phyloP scores from a whole-genome alignment of 495 filamentous ascomycete genomes.

The Saxophila tyrrhenica region DNA sequence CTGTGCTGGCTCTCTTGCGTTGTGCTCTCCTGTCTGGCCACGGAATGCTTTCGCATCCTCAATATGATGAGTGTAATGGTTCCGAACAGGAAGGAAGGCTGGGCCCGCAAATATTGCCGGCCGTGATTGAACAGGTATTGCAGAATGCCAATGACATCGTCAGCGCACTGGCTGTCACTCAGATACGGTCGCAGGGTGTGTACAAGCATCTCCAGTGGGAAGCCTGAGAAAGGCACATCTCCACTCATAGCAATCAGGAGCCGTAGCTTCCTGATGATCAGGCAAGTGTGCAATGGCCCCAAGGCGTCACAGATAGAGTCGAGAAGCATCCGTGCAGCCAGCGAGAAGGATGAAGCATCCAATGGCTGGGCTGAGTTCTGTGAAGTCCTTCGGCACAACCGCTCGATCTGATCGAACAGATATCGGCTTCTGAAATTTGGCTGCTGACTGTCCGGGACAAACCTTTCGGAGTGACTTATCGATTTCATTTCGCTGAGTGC shows the following conservation, averaged over 20 bases:
- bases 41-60: constrained; percentile 60
- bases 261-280: constrained; percentile 74
- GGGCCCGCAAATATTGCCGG: constrained; percentile 43
- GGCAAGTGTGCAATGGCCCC: constrained; percentile 74
- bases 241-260: constrained; percentile 72
- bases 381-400: constrained; percentile 58
- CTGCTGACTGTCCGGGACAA: constrained; percentile 64
- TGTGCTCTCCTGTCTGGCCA: constrained; percentile 52
- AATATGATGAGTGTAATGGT: constrained; percentile 64
- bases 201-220: constrained; percentile 86
- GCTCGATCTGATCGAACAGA: constrained; percentile 58
- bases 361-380: constrained; percentile 58
- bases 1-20: constrained; percentile 67
- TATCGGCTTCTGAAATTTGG: constrained; percentile 74
- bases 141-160: constrained; percentile 77
- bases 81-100: constrained; percentile 66
- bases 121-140: constrained; percentile 74
- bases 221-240: constrained; percentile 53
- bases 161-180: constrained; percentile 72
- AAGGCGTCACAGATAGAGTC: constrained; percentile 76
- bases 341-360: constrained; percentile 62
- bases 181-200: constrained; percentile 70
- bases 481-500: constrained; percentile 55
- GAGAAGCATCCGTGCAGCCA: constrained; percentile 65
- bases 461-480: constrained; percentile 47